Evolutionary conservation across 768 basidiomycete species (phyloP).

Genomic region (Mycena haematopus): DNA sequence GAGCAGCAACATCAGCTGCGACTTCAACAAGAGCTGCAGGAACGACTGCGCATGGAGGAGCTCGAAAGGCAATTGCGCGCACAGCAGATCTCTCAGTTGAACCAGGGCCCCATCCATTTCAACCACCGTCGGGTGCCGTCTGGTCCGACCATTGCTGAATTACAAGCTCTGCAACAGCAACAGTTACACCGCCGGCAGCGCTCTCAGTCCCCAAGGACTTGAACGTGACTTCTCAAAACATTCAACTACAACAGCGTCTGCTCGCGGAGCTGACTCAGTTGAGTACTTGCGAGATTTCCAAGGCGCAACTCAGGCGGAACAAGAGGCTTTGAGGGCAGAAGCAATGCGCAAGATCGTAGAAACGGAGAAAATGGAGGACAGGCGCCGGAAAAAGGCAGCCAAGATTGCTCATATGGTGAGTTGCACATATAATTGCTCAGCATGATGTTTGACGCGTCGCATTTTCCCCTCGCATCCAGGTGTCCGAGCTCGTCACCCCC

Average conservation of each 20-base stretch:
- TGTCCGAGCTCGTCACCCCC: conserved; percentile 95
- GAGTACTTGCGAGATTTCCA: conserved; percentile 73
- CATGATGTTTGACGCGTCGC: conserved; percentile 13
- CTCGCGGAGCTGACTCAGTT: conserved; percentile 78
- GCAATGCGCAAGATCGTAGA: conserved; percentile 91
- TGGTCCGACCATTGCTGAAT: conserved; percentile 53
- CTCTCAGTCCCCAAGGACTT: conserved; percentile 59
- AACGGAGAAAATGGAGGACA: conserved; percentile 88
- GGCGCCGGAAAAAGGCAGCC: conserved; percentile 76
- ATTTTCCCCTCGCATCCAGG: conserved; percentile 85
- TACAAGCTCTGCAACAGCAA: conserved; percentile 54
- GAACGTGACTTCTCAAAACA: conserved; percentile 63
- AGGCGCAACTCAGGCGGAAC: conserved; percentile 62
- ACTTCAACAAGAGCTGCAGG: conserved; percentile 64
- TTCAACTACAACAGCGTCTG: conserved; percentile 77
- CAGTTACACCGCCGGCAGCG: conserved; percentile 58
- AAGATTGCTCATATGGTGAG: conserved; percentile 91
- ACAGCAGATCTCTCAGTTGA: conserved; percentile 56
- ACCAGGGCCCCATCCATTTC: conserved; percentile 46
- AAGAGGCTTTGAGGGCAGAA: conserved; percentile 75
- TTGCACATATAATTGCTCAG: conserved; percentile 12
- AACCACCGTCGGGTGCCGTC: conserved; percentile 51
- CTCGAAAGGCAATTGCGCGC: conserved; percentile 66
- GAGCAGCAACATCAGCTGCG: conserved; percentile 66
- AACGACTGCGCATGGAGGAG: conserved; percentile 69